phyloP scores from a whole-genome alignment of 139 green algal species.

The Closterium sp. region DNA sequence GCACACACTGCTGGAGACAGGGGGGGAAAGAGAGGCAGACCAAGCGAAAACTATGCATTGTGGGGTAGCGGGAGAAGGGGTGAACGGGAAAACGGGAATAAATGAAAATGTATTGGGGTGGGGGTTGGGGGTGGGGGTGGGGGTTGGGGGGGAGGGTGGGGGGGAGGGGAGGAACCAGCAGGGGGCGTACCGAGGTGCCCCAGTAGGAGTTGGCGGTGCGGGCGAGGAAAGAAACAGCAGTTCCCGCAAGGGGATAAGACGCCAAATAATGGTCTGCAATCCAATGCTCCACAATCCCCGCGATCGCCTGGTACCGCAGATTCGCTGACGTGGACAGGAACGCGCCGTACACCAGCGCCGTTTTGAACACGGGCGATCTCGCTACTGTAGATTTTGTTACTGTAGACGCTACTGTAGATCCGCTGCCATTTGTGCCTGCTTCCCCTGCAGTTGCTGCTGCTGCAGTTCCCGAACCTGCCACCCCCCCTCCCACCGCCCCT shows the following conservation, averaged over 20 bases:
- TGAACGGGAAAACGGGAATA: too few species aligned
- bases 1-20: neutral
- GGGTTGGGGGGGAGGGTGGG: neutral
- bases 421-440: neutral
- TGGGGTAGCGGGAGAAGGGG: too few species aligned
- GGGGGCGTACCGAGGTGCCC: slow-evolving; percentile 25
- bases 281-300: slow-evolving; percentile 46
- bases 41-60: too few species aligned
- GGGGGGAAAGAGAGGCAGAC: neutral
- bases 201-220: slow-evolving; percentile 46
- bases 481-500: neutral
- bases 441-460: neutral
- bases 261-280: slow-evolving; percentile 29
- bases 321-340: slow-evolving; percentile 49
- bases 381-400: too few species aligned
- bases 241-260: neutral
- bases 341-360: slow-evolving; percentile 33
- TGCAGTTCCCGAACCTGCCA: neutral
- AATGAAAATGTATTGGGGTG: too few species aligned
- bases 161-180: neutral
- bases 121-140: neutral
- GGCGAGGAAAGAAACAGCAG: slow-evolving; percentile 18
- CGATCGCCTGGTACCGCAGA: slow-evolving; percentile 49
- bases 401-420: neutral
- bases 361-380: slow-evolving; percentile 46